Evolutionary conservation across 805 yeast species (phyloP).

Genomic region (Teunomyces barrocoloradensis): DNA sequence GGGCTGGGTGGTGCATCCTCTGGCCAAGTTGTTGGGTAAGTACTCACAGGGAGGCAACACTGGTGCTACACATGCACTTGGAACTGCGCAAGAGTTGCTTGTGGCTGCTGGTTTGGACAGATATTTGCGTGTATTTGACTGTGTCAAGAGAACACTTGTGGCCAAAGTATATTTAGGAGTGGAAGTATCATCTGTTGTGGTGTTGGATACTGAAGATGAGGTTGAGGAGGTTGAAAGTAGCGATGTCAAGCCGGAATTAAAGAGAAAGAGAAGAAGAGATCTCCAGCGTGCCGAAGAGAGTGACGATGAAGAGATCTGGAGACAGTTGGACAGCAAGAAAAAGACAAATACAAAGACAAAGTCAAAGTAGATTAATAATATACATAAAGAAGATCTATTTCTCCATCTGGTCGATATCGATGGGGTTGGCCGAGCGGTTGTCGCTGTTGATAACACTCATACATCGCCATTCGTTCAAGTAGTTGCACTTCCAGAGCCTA

Average conservation of each 20-base stretch:
- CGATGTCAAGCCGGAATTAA: slow-evolving; percentile 8
- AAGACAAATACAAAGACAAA: slow-evolving; percentile 36
- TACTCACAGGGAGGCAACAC: slow-evolving; percentile 49
- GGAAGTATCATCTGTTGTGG: slow-evolving; percentile 54
- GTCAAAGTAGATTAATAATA: slow-evolving; percentile 7
- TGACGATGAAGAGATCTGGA: slow-evolving; percentile 40
- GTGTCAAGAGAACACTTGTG: slow-evolving; percentile 52
- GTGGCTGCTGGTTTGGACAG: slow-evolving; percentile 86
- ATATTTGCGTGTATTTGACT: slow-evolving; percentile 74
- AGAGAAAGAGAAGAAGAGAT: slow-evolving; percentile 23
- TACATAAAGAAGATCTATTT: background rate
- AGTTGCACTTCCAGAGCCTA: slow-evolving; percentile 87
- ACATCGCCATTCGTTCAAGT: slow-evolving; percentile 83
- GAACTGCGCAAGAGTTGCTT: slow-evolving; percentile 43
- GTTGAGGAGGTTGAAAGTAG: slow-evolving; percentile 21
- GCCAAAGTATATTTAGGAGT: slow-evolving; percentile 78
- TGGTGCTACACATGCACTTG: slow-evolving; percentile 75
- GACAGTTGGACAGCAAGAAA: slow-evolving; percentile 33
- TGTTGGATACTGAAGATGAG: slow-evolving; percentile 49
- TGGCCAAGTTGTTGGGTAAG: slow-evolving; percentile 62
- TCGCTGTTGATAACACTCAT: slow-evolving; percentile 63
- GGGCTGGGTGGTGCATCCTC: slow-evolving; percentile 43
- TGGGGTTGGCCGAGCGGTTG: slow-evolving; percentile 10
- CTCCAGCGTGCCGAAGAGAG: slow-evolving; percentile 23
- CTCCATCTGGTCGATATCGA: background rate